Evolutionary conservation across 805 yeast genomes (phyloP).

Genomic region (Candida incommunis): DNA sequence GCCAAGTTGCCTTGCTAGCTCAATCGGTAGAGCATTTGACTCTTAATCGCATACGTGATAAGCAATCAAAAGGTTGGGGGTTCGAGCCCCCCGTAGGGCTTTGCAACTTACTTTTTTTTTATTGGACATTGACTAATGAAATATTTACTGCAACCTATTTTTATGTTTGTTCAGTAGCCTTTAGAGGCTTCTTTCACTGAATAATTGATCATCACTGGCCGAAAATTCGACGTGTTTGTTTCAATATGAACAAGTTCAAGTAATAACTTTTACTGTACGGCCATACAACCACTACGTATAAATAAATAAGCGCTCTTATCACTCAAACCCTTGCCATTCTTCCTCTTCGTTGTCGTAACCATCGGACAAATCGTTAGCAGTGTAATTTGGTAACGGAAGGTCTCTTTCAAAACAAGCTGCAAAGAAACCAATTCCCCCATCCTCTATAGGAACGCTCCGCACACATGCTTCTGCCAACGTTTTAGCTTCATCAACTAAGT

Average conservation of each 20-base stretch:
- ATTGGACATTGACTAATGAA: too few relatives aligned
- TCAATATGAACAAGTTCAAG: too few relatives aligned
- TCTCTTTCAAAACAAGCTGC: slow-evolving; percentile 75
- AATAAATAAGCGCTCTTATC: background rate
- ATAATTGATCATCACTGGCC: too few relatives aligned
- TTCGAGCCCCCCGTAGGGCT: background rate
- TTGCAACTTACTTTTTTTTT: background rate
- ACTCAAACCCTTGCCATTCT: background rate
- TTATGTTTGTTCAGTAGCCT: too few relatives aligned
- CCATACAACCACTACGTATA: too few relatives aligned
- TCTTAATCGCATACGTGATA: background rate
- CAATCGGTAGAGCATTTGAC: background rate
- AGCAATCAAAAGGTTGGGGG: background rate
- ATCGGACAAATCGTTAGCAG: too few relatives aligned
- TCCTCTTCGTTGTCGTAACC: background rate
- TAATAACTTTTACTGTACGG: too few relatives aligned
- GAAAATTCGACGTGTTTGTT: too few relatives aligned
- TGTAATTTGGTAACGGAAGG: too few relatives aligned
- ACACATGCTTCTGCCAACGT: slow-evolving; percentile 74
- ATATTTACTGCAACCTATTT: too few relatives aligned
- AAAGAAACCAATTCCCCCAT: slow-evolving; percentile 98
- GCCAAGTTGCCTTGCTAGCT: background rate
- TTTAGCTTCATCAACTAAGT: slow-evolving; percentile 23
- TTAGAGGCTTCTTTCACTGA: too few relatives aligned
- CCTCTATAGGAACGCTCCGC: slow-evolving; percentile 69